Percentiles rank a stretch among this genome's conserved stretches.
Conservation (phyloP, 495 filamentous ascomycete species). For the Acidiella bohemica region DNA sequence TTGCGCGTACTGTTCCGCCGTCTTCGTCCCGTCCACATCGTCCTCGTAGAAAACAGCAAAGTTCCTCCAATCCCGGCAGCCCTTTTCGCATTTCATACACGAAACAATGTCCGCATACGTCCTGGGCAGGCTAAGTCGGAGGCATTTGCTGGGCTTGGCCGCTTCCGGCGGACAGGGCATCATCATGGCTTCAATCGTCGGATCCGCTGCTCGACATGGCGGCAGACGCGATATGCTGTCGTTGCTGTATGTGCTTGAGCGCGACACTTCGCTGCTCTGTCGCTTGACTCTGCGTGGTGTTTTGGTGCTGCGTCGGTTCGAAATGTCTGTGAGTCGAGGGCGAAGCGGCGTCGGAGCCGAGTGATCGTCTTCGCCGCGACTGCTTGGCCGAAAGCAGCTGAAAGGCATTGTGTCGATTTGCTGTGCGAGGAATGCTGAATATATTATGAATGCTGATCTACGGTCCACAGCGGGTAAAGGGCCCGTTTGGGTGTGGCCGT, state of each 20-base stretch:
- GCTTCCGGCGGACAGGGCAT: constrained; percentile 16
- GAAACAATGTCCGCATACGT: constrained; percentile 14
- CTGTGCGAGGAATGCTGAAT: too few relatives aligned
- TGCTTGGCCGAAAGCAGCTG: constrained; percentile 11
- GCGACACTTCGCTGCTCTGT: constrained; percentile 13
- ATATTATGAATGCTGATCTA: too few relatives aligned
- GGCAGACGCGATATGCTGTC: constrained; percentile 16
- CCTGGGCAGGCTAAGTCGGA: constrained; percentile 14
- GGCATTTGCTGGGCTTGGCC: constrained; percentile 7
- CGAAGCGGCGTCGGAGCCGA: constrained; percentile 2
- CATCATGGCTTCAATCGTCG: constrained; percentile 19
- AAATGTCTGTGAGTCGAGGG: too few relatives aligned
- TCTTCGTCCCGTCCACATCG: constrained; percentile 13
- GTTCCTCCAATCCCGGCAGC: constrained; percentile 18
- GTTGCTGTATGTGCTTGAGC: constrained; percentile 11
- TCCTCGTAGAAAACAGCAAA: constrained; percentile 16
- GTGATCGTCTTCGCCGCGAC: too few relatives aligned
- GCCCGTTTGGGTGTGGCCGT: too few relatives aligned
- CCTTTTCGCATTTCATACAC: constrained; percentile 12
- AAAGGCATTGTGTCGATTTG: constrained; percentile 9
- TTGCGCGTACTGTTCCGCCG: constrained; percentile 7
- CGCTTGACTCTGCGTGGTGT: not conserved
- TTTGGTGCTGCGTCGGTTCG: constrained; percentile 1
- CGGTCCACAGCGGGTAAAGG: too few relatives aligned
- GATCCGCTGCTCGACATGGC: constrained; percentile 14